Percentiles rank a stretch among this genome's conserved stretches.
phyloP scores from a whole-genome alignment of 2,329 filamentous ascomycete genomes.

The Nothopassalora personata region DNA sequence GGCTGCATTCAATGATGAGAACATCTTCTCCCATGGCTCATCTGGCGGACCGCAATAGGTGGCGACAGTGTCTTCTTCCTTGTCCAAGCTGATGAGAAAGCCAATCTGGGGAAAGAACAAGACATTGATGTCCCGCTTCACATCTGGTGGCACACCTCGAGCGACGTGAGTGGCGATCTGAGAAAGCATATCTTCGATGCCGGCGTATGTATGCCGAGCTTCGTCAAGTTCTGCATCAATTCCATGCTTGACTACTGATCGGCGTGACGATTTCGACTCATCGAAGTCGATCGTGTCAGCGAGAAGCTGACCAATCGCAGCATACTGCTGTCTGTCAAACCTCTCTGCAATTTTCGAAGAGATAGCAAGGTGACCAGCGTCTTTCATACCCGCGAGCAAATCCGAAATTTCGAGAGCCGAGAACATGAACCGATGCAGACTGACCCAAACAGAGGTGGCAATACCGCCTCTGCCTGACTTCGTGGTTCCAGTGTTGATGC shows the following conservation, averaged over 20 bases:
- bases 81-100: conserved; percentile 71
- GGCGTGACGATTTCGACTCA: conserved; percentile 62
- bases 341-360: conserved; percentile 54
- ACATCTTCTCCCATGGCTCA: conserved; percentile 71
- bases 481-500: conserved; percentile 55
- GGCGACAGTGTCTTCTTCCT: conserved; percentile 54
- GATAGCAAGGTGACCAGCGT: conserved; percentile 50
- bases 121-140: conserved; percentile 60
- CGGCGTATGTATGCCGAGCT: conserved; percentile 71
- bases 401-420: conserved; percentile 66
- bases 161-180: conserved; percentile 62
- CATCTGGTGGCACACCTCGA: conserved; percentile 54
- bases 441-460: conserved; percentile 59
- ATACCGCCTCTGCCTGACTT: conserved; percentile 51
- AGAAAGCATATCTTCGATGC: conserved; percentile 68
- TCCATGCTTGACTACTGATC: conserved; percentile 67
- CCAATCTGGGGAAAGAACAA: conserved; percentile 89
- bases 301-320: conserved; percentile 64
- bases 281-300: conserved; percentile 74
- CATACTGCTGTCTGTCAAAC: conserved; percentile 56
- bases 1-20: conserved; percentile 60
- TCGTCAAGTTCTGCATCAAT: conserved; percentile 70
- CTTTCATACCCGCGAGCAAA: conserved; percentile 52
- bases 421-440: conserved; percentile 66
- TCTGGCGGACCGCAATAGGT: conserved; percentile 56